Percentiles rank a stretch among this genome's conserved stretches.
phyloP scores from a whole-genome alignment of 768 basidiomycete genomes.

The Termitomyces sp. region DNA sequence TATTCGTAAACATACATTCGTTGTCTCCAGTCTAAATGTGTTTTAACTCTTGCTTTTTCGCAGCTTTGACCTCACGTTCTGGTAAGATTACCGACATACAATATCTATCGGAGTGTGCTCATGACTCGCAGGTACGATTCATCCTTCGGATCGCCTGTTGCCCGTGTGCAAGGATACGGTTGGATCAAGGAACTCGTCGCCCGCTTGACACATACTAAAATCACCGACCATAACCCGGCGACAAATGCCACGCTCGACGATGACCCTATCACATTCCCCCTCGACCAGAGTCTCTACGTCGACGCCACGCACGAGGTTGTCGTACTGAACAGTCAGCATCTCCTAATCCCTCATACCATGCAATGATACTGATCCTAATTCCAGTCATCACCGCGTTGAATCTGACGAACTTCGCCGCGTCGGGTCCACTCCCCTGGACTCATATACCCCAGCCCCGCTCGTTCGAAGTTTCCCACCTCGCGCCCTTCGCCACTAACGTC shows the following conservation, averaged over 20 bases:
- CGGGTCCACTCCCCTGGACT: conserved; percentile 71
- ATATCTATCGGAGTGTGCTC: conserved; percentile 14
- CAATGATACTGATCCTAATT: neutral
- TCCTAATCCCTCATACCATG: neutral
- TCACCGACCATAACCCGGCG: conserved; percentile 66
- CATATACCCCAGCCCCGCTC: conserved; percentile 59
- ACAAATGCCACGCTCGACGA: conserved; percentile 82
- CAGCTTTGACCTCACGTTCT: conserved; percentile 63
- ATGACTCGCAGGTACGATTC: conserved; percentile 46
- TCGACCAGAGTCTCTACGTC: conserved; percentile 70
- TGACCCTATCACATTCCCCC: conserved; percentile 61
- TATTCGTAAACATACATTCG: conserved; percentile 41
- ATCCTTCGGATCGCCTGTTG: conserved; percentile 78
- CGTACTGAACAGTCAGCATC: conserved; percentile 58
- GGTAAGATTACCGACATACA: conserved; percentile 24
- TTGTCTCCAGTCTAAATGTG: neutral
- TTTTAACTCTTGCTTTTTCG: neutral
- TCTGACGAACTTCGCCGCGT: conserved; percentile 64
- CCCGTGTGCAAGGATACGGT: conserved; percentile 70
- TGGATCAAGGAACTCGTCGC: conserved; percentile 82
- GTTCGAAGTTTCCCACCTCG: conserved; percentile 71
- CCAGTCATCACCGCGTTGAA: conserved; percentile 83
- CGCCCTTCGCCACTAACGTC: conserved; percentile 85
- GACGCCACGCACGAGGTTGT: conserved; percentile 91
- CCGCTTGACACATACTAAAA: conserved; percentile 67